Evolutionary conservation across 2,329 filamentous ascomycete species (phyloP).

Genomic region (Davidsoniella neocaledoniae): DNA sequence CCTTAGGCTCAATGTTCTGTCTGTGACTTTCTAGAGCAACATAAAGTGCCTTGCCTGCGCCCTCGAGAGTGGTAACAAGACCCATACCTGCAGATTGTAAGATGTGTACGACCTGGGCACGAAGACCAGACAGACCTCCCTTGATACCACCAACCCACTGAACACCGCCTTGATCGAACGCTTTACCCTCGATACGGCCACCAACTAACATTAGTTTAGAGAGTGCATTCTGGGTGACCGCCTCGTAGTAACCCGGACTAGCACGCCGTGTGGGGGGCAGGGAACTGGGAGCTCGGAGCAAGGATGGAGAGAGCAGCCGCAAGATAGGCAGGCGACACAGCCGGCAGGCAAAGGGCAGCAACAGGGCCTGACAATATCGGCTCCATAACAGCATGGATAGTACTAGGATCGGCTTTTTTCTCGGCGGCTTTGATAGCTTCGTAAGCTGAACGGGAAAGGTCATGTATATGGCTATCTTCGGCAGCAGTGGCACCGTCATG

Average conservation of each 20-base stretch:
- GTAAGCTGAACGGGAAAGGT: constrained; percentile 37
- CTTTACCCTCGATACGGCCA: constrained; percentile 68
- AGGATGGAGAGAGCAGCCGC: constrained; percentile 67
- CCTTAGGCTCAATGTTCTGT: constrained; percentile 51
- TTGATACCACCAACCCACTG: constrained; percentile 55
- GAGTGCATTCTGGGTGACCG: constrained; percentile 59
- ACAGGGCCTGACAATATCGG: constrained; percentile 70
- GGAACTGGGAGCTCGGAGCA: constrained; percentile 55
- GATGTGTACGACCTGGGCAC: constrained; percentile 64
- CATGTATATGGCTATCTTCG: constrained; percentile 24
- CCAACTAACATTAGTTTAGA: constrained; percentile 79
- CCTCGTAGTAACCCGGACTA: constrained; percentile 69
- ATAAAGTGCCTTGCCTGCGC: constrained; percentile 66
- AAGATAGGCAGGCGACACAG: constrained; percentile 68
- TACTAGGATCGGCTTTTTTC: constrained; percentile 21
- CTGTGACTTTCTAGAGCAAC: constrained; percentile 72
- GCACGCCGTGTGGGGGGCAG: constrained; percentile 62
- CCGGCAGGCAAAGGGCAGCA: constrained; percentile 63
- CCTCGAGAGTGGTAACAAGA: constrained; percentile 63
- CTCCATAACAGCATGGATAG: constrained; percentile 40
- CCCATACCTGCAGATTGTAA: constrained; percentile 66
- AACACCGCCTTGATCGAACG: constrained; percentile 60
- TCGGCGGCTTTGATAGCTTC: constrained; percentile 26
- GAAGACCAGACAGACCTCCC: constrained; percentile 64
- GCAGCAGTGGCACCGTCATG: constrained; percentile 37